Evolutionary conservation across 2,329 filamentous ascomycete species (phyloP).

Genomic region (Chaetomiaceae sp.): DNA sequence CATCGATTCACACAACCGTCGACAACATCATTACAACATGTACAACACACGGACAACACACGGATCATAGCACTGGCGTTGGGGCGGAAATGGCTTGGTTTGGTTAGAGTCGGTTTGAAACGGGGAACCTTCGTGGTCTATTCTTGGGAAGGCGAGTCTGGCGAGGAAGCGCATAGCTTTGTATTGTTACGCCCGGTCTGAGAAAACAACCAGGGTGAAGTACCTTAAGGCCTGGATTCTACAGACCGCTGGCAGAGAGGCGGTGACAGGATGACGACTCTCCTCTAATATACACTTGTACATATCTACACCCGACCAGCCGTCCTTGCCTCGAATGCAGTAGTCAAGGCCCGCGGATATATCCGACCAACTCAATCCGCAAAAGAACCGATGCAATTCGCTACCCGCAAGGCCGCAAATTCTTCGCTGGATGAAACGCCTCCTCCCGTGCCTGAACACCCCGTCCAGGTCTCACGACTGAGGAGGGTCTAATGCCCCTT

Average conservation of each 20-base stretch:
- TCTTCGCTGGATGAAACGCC: no score
- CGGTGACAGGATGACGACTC: background rate
- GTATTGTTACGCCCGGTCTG: background rate
- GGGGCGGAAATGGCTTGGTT: constrained; percentile 10
- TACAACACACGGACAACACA: constrained; percentile 17
- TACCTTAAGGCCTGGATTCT: no score
- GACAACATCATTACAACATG: constrained; percentile 1
- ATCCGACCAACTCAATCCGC: no score
- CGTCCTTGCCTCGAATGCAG: background rate
- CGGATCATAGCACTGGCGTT: constrained; percentile 25
- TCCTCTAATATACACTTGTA: constrained; percentile 15
- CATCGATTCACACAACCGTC: background rate
- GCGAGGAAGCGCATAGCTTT: background rate
- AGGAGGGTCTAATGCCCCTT: no score
- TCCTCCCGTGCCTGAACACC: no score
- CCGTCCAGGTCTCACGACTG: no score
- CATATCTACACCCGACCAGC: background rate
- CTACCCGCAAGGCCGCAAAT: no score
- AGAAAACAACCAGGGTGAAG: no score
- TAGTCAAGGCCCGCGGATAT: no score
- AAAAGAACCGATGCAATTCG: no score
- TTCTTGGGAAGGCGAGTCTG: background rate
- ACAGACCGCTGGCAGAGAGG: background rate
- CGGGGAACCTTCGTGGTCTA: constrained; percentile 4
- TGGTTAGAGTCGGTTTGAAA: background rate